phyloP scores from a whole-genome alignment of 2,329 filamentous ascomycete genomes.

The Fusarium sp. region DNA sequence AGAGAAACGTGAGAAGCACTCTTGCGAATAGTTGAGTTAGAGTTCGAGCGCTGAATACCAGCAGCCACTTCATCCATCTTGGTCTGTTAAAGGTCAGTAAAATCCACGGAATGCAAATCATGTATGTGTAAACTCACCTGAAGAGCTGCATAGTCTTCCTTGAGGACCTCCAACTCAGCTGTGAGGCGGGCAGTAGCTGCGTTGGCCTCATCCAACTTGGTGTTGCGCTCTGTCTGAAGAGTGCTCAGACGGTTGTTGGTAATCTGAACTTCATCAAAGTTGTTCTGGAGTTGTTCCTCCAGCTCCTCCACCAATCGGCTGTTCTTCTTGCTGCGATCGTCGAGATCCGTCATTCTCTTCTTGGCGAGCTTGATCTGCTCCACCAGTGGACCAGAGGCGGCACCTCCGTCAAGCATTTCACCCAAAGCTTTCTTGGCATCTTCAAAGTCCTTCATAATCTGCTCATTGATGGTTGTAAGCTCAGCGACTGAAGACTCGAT shows the following conservation, averaged over 20 bases:
- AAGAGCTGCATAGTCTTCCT: constrained; percentile 78
- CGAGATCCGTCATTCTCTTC: constrained; percentile 72
- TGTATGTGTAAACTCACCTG: constrained; percentile 70
- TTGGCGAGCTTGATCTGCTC: constrained; percentile 73
- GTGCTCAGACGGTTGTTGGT: constrained; percentile 88
- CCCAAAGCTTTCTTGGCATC: constrained; percentile 66
- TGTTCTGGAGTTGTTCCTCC: constrained; percentile 94
- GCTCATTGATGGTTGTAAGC: constrained; percentile 69
- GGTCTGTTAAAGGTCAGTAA: constrained; percentile 59
- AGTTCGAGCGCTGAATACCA: constrained; percentile 69
- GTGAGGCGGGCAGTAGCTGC: constrained; percentile 72
- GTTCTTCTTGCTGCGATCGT: constrained; percentile 86
- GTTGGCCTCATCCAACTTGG: constrained; percentile 83
- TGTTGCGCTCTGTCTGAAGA: constrained; percentile 78
- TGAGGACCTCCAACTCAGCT: constrained; percentile 74
- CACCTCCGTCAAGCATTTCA: constrained; percentile 63
- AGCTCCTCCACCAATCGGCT: constrained; percentile 92
- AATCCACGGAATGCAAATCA: background rate
- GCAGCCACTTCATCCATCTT: constrained; percentile 68
- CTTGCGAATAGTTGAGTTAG: constrained; percentile 82
- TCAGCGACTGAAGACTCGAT: constrained; percentile 68
- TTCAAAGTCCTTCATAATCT: constrained; percentile 72
- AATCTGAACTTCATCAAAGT: constrained; percentile 91
- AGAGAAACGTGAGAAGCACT: constrained; percentile 84
- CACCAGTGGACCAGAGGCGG: constrained; percentile 60